Base-by-base conservation (phyloP, 257 asterid species). In the Gynochthodes officinalis region DNA sequence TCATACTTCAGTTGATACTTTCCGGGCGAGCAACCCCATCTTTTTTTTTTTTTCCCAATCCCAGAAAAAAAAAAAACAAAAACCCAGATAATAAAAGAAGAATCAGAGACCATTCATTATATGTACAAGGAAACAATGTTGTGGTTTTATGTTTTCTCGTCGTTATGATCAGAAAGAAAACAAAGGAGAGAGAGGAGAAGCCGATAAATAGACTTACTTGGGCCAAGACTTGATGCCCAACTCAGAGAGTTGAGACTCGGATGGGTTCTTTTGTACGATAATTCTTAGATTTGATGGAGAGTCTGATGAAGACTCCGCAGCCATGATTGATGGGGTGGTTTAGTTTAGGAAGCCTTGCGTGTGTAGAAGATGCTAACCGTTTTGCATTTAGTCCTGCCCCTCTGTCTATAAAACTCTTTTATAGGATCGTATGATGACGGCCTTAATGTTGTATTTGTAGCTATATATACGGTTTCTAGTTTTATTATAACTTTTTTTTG, bases 11-110 rank as follows among this genome's bases (percentile, higher is more conserved):
- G 85, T 83, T 90, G 86, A 73, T 89, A 93, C 57, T 87, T 93
- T 61, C 98, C 98, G 9, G 97, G 92, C 3, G 95, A 75, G 67
- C 98, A 90, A 39, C 93, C 97, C 97, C 98, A 93, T 76, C 98
- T 89, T 39, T 19, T 7, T 9, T 19, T 15, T 42, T n/a, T 9
- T 19, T 15, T 42, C 15, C 14, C 57, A 19, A 12, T 21, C 52
- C n/a, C 13, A 27, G 16, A 49, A 18, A 37, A 1, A 39, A 16
- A 49, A 1, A 21, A 6, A 16, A 48, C 16, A 28, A 7, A 12
- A 18, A 60, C 23, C 23, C 16, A 11, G 13, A 3, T 5, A 46
- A 11, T 1, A 46, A 46, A 46, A 46, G 5, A n/a, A n/a, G n/a
- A n/a, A n/a, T n/a, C n/a, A n/a, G n/a, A n/a, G n/a, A n/a, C n/a